phyloP scores from a whole-genome alignment of 2,329 filamentous ascomycete species.

The Trichophyton benhamiae region DNA sequence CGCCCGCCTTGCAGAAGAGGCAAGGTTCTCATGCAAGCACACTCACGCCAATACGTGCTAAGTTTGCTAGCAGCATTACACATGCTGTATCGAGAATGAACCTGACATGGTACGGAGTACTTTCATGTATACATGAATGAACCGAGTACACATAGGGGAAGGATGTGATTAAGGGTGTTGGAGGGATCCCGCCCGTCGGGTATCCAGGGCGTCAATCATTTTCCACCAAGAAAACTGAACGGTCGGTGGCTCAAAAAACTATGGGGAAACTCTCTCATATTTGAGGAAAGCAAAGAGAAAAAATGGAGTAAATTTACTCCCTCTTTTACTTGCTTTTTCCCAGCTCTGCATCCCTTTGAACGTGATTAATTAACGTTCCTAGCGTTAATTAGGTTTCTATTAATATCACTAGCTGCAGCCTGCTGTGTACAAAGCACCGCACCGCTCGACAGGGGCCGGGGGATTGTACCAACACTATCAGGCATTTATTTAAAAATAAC shows the following conservation, averaged over 20 bases:
- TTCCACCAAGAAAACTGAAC: neutral
- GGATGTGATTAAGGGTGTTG: no score
- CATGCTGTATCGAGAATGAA: neutral
- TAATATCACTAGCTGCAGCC: neutral
- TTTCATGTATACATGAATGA: neutral
- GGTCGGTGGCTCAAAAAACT: neutral
- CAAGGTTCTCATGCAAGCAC: neutral
- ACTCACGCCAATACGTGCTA: neutral
- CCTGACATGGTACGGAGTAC: neutral
- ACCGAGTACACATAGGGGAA: neutral
- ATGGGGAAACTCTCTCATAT: neutral
- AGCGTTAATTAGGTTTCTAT: slow-evolving; percentile 2
- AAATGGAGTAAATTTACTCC: slow-evolving; percentile 1
- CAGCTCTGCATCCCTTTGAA: neutral
- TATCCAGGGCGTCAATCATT: neutral
- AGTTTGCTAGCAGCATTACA: neutral
- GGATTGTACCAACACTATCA: neutral
- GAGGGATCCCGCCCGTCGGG: neutral
- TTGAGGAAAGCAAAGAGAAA: neutral
- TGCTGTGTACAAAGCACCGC: neutral
- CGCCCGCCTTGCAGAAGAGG: neutral
- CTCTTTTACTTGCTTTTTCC: neutral
- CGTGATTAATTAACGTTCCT: neutral
- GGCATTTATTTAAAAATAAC: neutral
- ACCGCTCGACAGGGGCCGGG: neutral